Base-by-base conservation (phyloP, 108 stramenopile species). In the Fragilaria crotonensis region DNA sequence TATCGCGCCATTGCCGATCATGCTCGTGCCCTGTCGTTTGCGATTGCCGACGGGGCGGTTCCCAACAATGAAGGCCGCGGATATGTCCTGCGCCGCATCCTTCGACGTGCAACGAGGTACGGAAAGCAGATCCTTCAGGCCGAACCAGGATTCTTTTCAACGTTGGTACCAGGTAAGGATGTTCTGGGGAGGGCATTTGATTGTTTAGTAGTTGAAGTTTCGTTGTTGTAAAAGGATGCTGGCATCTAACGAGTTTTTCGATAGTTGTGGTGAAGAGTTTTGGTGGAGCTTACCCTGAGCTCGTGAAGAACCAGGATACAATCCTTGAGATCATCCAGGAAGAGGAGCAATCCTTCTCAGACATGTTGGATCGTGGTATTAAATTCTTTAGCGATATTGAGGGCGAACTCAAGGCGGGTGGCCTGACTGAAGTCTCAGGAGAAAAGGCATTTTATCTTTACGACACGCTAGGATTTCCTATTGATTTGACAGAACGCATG, bases 1-100 rank as follows among this genome's bases (percentile, higher is more conserved):
- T 99, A 99, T 80, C 85, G 98, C 30, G 98, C 97, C 25, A 93
- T 98, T 28, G 98, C 98, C 36, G 98, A 99, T 84, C 98, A 99
- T 77, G 87, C 97, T 50, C 93, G 98, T 31, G 98, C 97, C 0
- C 66, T 99, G 52, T 80, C 74, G 14, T 96, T 98, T 68, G 96
- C 98, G 68, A 98, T 98, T 79, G 89, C 97, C 30, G 98, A 99
- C 83, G 98, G 98, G 19, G 96, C 95, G 25, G 83, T 89, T 48
- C 98, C 98, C n/a, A 90, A 84, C 30, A 96, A 95, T 66, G 97
- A 97, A 51, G 98, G 97, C 30, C 83, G 98, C 32, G 98, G 98
- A 23, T 99, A 99, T 68, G 98, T 98, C 4, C 71, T 99, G 18
- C 71, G 98, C 46, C 84, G 98, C 33, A 84, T 98, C 4, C 63